phyloP scores from a whole-genome alignment of 345 rosid genomes.

The Syzygium aromaticum region DNA sequence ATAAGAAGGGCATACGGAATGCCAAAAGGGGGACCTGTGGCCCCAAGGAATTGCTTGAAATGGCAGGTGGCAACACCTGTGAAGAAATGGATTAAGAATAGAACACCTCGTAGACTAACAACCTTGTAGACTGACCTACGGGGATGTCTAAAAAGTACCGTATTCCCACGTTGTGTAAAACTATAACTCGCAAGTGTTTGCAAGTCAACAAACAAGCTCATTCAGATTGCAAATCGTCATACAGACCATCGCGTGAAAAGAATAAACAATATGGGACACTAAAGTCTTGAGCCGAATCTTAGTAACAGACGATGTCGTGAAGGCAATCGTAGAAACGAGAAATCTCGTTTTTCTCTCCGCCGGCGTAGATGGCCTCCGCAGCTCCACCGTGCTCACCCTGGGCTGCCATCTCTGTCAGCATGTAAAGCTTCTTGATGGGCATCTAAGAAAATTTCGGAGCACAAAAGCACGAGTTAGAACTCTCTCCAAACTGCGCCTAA shows the following conservation, averaged over 20 bases:
- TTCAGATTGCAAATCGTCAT: neutral
- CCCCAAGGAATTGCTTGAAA: neutral
- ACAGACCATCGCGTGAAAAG: neutral
- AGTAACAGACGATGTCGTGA: slow-evolving; percentile 59
- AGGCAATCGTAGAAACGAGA: slow-evolving; percentile 74
- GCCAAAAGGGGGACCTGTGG: neutral
- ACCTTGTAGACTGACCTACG: neutral
- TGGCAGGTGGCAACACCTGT: neutral
- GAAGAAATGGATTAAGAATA: neutral
- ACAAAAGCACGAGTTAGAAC: neutral
- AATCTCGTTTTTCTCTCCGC: slow-evolving; percentile 60
- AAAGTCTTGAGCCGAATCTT: neutral
- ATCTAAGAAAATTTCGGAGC: slow-evolving; percentile 13
- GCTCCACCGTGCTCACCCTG: slow-evolving; percentile 80
- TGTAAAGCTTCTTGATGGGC: no score
- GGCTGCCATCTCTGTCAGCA: slow-evolving; percentile 99
- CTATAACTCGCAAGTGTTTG: neutral
- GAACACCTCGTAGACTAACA: neutral
- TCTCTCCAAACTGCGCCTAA: no score
- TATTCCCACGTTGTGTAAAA: neutral
- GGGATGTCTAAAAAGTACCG: neutral
- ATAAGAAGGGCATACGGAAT: neutral
- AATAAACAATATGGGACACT: neutral
- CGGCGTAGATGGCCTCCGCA: slow-evolving; percentile 65
- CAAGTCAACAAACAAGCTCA: neutral